Evolutionary conservation across 306 rosid species (phyloP), one percentile per base, ranked within the genome.

Genomic region (Cyclanthera cordifolia): DNA sequence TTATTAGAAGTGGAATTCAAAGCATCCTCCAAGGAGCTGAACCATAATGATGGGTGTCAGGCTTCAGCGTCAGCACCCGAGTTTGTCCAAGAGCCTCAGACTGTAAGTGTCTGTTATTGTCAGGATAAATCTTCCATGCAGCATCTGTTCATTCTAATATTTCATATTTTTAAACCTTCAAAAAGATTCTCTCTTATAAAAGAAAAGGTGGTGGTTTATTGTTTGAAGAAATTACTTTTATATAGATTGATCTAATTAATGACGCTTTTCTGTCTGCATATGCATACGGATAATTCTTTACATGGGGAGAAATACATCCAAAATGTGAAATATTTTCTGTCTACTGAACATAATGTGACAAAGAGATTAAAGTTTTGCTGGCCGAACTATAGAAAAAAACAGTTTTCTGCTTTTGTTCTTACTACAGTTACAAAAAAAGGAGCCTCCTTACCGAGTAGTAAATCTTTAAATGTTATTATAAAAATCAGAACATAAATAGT

Each of bases 1-100:
- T 74, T 86, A 79, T 79, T 89, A 67, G 96, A 93, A 78, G 85
- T 75, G 11, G 99, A 87, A 72, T 67, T 80, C 23, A 83, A 78
- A 83, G 87, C 86, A 39, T 78, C 89, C 69, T 20, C 77, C 21
- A 30, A 77, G 54, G 46, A 67, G 66, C 67, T 76, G 50, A 73
- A 77, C 73, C 52, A 25, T n/a, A 75, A 77, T 60, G 86, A 80
- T 15, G 69, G 8, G 15, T 81, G 59, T 53, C 67, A 43, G 6
- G 63, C 82, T 39, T 9, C 86, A 41, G 63, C 82, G 30, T 9
- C 86, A 41, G 50, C 76, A 43, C 74, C 80, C 70, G 84, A 68
- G 27, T 4, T 48, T 27, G 27, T 60, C 4, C 75, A 67, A 23
- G 95, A 81, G 34, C 5, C 28, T 64, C 53, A 47, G 70, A 72